Base-by-base conservation (phyloP, 2,329 filamentous ascomycete species). In the Aspergillus transmontanensis region DNA sequence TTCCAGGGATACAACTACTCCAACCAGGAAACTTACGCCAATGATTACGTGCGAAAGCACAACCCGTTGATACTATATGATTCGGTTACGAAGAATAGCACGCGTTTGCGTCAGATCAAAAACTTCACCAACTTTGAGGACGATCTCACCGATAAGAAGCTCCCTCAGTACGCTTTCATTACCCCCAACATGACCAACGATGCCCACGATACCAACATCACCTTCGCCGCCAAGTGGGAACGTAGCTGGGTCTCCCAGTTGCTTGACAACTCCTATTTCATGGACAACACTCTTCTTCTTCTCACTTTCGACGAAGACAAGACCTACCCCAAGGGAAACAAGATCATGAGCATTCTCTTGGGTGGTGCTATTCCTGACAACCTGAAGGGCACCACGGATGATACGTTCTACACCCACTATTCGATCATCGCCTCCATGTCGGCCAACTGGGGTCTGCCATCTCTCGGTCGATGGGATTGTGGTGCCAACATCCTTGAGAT, bases 21-120 rank as follows among this genome's bases (percentile, higher is more conserved):
- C 61, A 92, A 86, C 56, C 68, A 69, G 53, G 43, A 64, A 68
- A 91, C 85, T 3, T 85, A 86, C 34, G 83, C 85, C 56, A 91
- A 93, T 71, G 87, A 90, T 79, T 95, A 95, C 74, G 91, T 94
- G 9, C 88, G 92, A 73, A 94, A 95, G 80, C 92, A 95, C 80
- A 93, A 94, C 65, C 77, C 78, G 81, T 86, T 55, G 78, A 80
- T 94, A 61, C 81, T 90, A 60, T 92, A 87, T 78, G 85, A 93
- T 74, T 86, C 85, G 41, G 83, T 91, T 58, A 84, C 89, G 62
- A 80, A 83, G 58, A 84, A 83, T 57, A 76, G 82, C 32, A 82
- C 86, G 23, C 88, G 90, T 30, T 81, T 91, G 1, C 83, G 85
- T 6, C 84, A 87, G 73, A 89, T 91, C 77, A 94, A 94, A 84